phyloP scores from a whole-genome alignment of 2,329 filamentous ascomycete genomes.

The Ceratocystis alfenasii region DNA sequence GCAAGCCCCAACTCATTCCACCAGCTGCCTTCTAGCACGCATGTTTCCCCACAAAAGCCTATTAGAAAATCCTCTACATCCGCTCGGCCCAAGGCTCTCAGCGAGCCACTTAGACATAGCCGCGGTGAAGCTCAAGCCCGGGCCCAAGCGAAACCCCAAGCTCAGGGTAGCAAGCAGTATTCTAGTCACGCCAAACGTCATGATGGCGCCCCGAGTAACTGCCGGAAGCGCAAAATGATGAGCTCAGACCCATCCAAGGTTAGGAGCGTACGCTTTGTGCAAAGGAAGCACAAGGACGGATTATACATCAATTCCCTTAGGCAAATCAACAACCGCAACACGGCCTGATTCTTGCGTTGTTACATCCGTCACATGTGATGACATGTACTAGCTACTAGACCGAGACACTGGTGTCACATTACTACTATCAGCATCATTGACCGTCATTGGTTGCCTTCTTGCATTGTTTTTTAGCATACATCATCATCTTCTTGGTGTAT shows the following conservation, averaged over 20 bases:
- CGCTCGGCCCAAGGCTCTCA: background rate
- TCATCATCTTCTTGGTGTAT: background rate
- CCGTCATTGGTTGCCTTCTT: background rate
- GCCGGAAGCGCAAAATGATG: background rate
- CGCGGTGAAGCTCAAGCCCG: background rate
- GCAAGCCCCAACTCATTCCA: background rate
- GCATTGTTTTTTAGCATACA: slow-evolving; percentile 2
- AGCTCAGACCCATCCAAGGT: slow-evolving; percentile 7
- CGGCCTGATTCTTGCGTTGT: background rate
- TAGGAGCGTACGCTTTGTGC: slow-evolving; percentile 17
- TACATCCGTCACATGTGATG: background rate
- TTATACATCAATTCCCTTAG: background rate
- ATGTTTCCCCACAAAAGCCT: background rate
- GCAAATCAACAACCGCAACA: slow-evolving; percentile 7
- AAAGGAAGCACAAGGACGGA: background rate
- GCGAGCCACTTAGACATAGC: background rate
- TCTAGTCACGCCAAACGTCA: background rate
- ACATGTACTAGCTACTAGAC: background rate
- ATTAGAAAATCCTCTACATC: background rate
- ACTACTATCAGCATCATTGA: background rate
- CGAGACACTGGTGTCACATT: background rate
- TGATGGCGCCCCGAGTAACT: background rate
- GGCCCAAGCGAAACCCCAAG: too few species aligned
- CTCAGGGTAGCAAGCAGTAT: background rate
- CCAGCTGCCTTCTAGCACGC: background rate